Conservation (phyloP, 768 basidiomycete species). For the Pulveroboletus sp. region DNA sequence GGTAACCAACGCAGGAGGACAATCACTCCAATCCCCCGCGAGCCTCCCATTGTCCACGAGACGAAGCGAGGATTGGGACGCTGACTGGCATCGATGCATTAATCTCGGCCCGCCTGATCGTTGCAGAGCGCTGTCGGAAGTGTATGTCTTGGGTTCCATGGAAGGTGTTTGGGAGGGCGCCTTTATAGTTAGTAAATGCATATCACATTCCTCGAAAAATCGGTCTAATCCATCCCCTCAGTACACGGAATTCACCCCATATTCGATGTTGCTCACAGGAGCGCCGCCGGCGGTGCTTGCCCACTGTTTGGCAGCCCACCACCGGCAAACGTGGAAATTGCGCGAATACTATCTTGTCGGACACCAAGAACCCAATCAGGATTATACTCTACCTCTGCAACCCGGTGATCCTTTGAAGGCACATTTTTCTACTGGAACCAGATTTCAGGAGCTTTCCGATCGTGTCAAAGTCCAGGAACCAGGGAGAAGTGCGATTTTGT, state of each 20-base stretch:
- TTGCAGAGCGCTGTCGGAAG: conserved; percentile 36
- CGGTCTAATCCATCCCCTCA: conserved; percentile 25
- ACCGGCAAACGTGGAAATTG: conserved; percentile 88
- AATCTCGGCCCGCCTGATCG: conserved; percentile 33
- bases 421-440: conserved; percentile 53
- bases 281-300: conserved; percentile 63
- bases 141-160: conserved; percentile 62
- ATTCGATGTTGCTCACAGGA: conserved; percentile 71
- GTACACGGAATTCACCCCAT: conserved; percentile 85
- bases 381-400: conserved; percentile 36
- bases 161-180: conserved; percentile 80
- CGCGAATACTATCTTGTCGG: conserved; percentile 64
- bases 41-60: conserved; percentile 11
- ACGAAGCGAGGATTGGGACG: conserved; percentile 58
- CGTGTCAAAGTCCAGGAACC: conserved; percentile 49
- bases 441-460: conserved; percentile 44
- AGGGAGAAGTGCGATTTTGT: conserved; percentile 29
- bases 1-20: not conserved
- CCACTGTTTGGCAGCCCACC: conserved; percentile 71
- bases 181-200: conserved; percentile 55
- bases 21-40: conserved; percentile 14
- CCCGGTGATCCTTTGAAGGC: conserved; percentile 61
- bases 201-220: not conserved
- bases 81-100: conserved; percentile 62
- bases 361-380: conserved; percentile 18